A percentile compares a stretch with the other conserved stretches of the same genome.
Conservation (phyloP, 371 early-diverging fungal genomes). For the Rhizopus delemar region DNA sequence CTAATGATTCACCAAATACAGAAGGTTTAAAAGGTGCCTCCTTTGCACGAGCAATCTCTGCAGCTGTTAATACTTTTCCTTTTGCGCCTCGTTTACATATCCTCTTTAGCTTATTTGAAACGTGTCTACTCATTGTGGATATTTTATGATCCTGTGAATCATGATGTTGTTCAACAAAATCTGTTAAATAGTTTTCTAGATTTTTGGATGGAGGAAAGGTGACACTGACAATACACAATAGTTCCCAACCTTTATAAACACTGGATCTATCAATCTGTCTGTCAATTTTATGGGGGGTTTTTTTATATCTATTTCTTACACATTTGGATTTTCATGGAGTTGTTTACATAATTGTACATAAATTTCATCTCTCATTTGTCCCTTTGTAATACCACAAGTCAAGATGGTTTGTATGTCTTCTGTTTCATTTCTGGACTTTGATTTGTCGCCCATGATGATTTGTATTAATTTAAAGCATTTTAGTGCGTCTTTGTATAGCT, state of each 20-base stretch:
- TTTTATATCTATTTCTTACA: no score
- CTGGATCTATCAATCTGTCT: constrained; percentile 50
- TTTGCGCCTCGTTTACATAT: constrained; percentile 80
- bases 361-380: constrained; percentile 89
- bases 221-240: constrained; percentile 76
- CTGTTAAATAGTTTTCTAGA: constrained; percentile 78
- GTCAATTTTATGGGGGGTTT: not conserved
- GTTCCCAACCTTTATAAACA: constrained; percentile 83
- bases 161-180: constrained; percentile 75
- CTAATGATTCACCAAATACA: constrained; percentile 89
- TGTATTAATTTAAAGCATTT: constrained; percentile 84
- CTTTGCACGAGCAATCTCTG: constrained; percentile 85
- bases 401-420: constrained; percentile 77
- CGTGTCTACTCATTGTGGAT: constrained; percentile 61
- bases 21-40: constrained; percentile 86
- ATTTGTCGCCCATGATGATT: constrained; percentile 80
- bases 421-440: constrained; percentile 32
- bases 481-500: constrained; percentile 81
- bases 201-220: constrained; percentile 93
- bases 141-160: constrained; percentile 48
- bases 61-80: constrained; percentile 71
- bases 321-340: constrained; percentile 77
- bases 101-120: constrained; percentile 63
- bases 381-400: constrained; percentile 71
- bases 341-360: constrained; percentile 96